phyloP scores from a whole-genome alignment of 352 stramenopile species.

The Phytopythium helicoides region DNA sequence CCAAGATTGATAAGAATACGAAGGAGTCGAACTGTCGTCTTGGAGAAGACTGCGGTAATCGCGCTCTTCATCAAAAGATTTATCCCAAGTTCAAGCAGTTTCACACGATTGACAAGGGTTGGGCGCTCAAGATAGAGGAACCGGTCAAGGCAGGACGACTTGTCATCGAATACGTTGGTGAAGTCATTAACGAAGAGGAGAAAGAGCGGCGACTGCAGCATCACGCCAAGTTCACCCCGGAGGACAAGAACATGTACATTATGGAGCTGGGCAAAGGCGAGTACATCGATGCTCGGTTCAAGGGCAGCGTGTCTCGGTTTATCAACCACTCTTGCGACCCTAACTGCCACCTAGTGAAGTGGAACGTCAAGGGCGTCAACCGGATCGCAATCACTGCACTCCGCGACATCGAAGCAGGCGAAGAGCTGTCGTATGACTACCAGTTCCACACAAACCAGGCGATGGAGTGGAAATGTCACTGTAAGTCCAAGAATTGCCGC shows the following conservation, averaged over 20 bases:
- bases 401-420: conserved; percentile 84
- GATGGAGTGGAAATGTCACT: conserved; percentile 88
- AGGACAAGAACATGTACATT: conserved; percentile 97
- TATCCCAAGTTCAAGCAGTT: conserved; percentile 77
- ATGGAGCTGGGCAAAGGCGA: conserved; percentile 91
- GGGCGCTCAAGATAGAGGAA: conserved; percentile 85
- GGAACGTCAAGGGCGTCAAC: conserved; percentile 92
- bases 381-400: conserved; percentile 92
- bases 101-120: conserved; percentile 88
- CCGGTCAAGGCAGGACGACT: conserved; percentile 81
- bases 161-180: conserved; percentile 94
- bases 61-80: conserved; percentile 78
- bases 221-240: conserved; percentile 82
- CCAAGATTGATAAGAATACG: conserved; percentile 70
- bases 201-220: conserved; percentile 86
- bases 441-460: conserved; percentile 90
- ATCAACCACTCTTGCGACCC: conserved; percentile 98
- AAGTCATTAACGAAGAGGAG: conserved; percentile 93
- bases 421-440: conserved; percentile 95
- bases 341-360: conserved; percentile 95
- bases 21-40: conserved; percentile 90
- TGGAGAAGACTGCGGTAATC: conserved; percentile 91
- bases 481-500: conserved; percentile 73
- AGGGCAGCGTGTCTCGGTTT: conserved; percentile 94
- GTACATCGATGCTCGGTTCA: conserved; percentile 94